A percentile compares a stretch with the other conserved stretches of the same genome.
Conservation (phyloP, 441 rosid species). For the Gossypium schwendimanii region DNA sequence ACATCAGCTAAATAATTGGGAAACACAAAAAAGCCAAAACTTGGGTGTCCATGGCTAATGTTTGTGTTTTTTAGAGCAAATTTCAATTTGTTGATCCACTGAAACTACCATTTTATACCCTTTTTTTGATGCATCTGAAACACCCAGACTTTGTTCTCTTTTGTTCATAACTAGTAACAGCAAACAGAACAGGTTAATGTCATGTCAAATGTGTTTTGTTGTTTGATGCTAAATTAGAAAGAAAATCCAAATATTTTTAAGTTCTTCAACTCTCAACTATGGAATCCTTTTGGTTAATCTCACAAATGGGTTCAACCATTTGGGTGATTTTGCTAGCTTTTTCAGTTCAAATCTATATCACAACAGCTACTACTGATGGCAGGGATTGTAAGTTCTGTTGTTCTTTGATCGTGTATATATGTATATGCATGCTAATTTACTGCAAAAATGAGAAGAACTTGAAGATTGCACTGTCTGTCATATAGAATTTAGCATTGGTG, state of each 20-base stretch:
- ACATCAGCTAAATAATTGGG: not conserved
- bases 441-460: not conserved
- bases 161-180: not conserved
- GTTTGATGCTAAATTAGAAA: not conserved
- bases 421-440: not conserved
- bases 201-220: not conserved
- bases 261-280: not conserved
- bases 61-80: not conserved
- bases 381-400: conserved; percentile 41
- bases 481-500: not conserved
- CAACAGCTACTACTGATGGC: conserved; percentile 34
- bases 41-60: not conserved
- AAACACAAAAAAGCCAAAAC: not conserved
- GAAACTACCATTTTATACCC: not conserved
- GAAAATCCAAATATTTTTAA: not conserved
- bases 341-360: conserved; percentile 23
- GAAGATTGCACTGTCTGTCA: not conserved
- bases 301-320: conserved; percentile 31
- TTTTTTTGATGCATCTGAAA: not conserved
- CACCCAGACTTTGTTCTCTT: not conserved
- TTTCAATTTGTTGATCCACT: not conserved
- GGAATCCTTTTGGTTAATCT: not conserved
- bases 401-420: not conserved
- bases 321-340: conserved; percentile 30
- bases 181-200: not conserved